Conservation (phyloP, 2,329 filamentous ascomycete species). For the Leptographium lundbergii region DNA sequence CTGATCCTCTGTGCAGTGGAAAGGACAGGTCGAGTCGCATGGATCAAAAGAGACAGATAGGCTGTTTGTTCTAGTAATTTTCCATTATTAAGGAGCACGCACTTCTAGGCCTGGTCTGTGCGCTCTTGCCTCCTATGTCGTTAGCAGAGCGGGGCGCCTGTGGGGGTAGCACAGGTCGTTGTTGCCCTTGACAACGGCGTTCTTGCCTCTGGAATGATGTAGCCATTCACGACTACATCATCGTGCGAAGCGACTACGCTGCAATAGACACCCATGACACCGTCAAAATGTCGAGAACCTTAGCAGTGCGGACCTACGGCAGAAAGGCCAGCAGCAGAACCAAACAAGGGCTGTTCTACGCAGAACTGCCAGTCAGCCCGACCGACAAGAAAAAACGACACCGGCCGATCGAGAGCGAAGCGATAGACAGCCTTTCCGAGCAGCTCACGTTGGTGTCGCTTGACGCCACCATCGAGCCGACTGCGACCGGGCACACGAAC, state of each 20-base stretch:
- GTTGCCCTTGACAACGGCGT: slow-evolving; percentile 3
- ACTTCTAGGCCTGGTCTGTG: neutral
- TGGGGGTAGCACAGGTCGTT: neutral
- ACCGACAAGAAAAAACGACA: slow-evolving; percentile 18
- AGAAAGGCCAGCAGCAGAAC: slow-evolving; percentile 31
- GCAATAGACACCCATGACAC: no score
- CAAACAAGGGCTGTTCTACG: slow-evolving; percentile 30
- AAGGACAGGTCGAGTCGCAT: neutral
- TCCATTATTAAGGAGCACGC: neutral
- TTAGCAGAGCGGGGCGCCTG: neutral
- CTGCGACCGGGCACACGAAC: neutral
- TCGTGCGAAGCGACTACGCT: neutral
- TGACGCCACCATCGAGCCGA: slow-evolving; percentile 1
- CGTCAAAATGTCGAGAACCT: slow-evolving; percentile 29
- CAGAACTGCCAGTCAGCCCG: slow-evolving; percentile 38
- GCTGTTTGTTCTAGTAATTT: neutral
- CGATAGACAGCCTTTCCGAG: slow-evolving; percentile 11
- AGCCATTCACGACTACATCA: neutral
- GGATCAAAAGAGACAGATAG: neutral
- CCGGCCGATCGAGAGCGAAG: slow-evolving; percentile 9
- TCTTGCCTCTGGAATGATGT: neutral
- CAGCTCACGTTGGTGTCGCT: slow-evolving; percentile 11
- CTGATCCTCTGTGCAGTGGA: neutral
- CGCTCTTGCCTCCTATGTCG: neutral
- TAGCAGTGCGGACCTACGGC: slow-evolving; percentile 36